These are phyloP conservation scores for Catenaria anguillulae DNA, from an alignment of 371 early-diverging fungal species.

Conservation along the genomic window DNA sequence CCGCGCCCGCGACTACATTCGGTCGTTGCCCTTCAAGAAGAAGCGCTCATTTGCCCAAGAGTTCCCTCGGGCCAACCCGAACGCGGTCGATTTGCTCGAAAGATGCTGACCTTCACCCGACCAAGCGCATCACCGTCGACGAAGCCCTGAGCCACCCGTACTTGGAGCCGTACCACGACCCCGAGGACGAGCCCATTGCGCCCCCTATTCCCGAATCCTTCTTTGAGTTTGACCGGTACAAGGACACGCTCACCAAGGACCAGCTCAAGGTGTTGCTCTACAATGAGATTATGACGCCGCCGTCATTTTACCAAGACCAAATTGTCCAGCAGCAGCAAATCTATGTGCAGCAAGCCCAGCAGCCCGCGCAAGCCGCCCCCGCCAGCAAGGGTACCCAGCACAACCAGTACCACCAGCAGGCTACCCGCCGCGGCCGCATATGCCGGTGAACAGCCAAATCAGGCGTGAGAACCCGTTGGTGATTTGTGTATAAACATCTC, in stretches of 20 bases:
- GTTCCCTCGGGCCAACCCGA: slow-evolving; percentile 68
- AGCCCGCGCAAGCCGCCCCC: background rate
- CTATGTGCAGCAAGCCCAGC: background rate
- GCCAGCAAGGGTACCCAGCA: too few species aligned
- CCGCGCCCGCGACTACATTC: slow-evolving; percentile 72
- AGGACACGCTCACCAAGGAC: slow-evolving; percentile 67
- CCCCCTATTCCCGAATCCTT: slow-evolving; percentile 62
- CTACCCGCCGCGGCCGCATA: too few species aligned
- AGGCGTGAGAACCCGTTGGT: too few species aligned
- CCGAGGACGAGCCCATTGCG: slow-evolving; percentile 64
- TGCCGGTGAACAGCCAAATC: too few species aligned
- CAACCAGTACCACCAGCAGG: too few species aligned
- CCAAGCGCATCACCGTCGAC: slow-evolving; percentile 80
- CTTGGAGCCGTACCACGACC: slow-evolving; percentile 71
- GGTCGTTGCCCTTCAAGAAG: slow-evolving; percentile 71
- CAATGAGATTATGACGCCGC: slow-evolving; percentile 7
- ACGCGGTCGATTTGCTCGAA: slow-evolving; percentile 74
- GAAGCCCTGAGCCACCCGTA: slow-evolving; percentile 86
- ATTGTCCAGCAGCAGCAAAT: background rate
- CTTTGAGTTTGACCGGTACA: slow-evolving; percentile 77
- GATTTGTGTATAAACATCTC: too few species aligned
- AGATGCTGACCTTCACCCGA: slow-evolving; percentile 87
- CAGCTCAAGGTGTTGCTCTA: slow-evolving; percentile 43
- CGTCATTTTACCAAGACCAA: background rate
- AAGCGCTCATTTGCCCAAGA: slow-evolving; percentile 65